A percentile compares a stretch with the other conserved stretches of the same genome.
Conservation (phyloP, 352 stramenopile genomes). For the Aphanomyces euteiches region DNA sequence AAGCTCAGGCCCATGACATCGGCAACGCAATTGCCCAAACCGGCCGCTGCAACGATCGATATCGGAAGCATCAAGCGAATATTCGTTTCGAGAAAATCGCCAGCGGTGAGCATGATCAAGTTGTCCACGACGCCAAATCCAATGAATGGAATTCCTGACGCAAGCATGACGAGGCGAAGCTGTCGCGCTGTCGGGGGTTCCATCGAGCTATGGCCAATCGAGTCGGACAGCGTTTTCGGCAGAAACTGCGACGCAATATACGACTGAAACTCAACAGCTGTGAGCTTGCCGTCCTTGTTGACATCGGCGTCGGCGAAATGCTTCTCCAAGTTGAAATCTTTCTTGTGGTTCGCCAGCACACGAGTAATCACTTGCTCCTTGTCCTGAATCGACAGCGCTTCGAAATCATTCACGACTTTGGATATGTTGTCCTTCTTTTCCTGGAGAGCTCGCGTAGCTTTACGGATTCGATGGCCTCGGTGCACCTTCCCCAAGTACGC, state of each 20-base stretch:
- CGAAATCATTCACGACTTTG: slow-evolving; percentile 53
- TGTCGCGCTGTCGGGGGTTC: slow-evolving; percentile 53
- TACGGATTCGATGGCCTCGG: slow-evolving; percentile 9
- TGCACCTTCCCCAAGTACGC: slow-evolving; percentile 15
- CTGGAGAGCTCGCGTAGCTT: neutral
- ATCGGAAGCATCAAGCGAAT: slow-evolving; percentile 93
- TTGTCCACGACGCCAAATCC: slow-evolving; percentile 85
- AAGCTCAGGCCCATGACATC: slow-evolving; percentile 92
- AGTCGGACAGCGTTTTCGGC: slow-evolving; percentile 46
- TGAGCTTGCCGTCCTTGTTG: slow-evolving; percentile 61
- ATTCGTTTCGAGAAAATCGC: slow-evolving; percentile 93
- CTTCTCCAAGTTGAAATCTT: slow-evolving; percentile 49
- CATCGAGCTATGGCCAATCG: slow-evolving; percentile 38
- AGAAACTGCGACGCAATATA: slow-evolving; percentile 66
- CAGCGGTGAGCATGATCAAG: slow-evolving; percentile 82
- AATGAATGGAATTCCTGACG: slow-evolving; percentile 74
- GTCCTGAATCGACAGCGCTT: slow-evolving; percentile 55
- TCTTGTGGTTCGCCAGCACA: slow-evolving; percentile 45
- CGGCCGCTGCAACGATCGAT: slow-evolving; percentile 93
- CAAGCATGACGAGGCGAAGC: slow-evolving; percentile 72
- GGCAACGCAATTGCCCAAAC: slow-evolving; percentile 92
- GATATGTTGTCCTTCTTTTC: slow-evolving; percentile 15
- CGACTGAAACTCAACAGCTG: slow-evolving; percentile 58
- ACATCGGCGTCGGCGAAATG: slow-evolving; percentile 68
- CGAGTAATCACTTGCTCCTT: slow-evolving; percentile 49